A percentile compares a stretch with the other conserved stretches of the same genome.
Conservation (phyloP, 2,329 filamentous ascomycete species). For the Cercospora zeae-maydis region DNA sequence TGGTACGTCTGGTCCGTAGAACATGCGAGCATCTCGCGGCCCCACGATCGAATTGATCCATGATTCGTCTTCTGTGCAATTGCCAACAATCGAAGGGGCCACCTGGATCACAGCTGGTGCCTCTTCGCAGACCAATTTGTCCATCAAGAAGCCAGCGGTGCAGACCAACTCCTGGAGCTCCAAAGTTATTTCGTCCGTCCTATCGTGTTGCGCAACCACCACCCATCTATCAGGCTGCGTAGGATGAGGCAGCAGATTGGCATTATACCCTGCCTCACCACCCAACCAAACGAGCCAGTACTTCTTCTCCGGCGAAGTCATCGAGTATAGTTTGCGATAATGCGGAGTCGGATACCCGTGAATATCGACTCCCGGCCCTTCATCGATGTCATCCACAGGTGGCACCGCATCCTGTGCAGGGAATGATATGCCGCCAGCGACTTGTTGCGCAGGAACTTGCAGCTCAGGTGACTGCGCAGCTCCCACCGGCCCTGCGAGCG, state of each 20-base stretch:
- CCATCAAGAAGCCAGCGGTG: slow-evolving; percentile 47
- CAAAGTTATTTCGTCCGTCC: slow-evolving; percentile 15
- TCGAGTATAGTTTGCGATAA: slow-evolving; percentile 35
- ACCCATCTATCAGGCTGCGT: slow-evolving; percentile 48
- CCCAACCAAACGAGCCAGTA: slow-evolving; percentile 53
- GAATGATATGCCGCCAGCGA: not conserved
- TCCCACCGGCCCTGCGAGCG: not conserved
- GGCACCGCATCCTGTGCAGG: not conserved
- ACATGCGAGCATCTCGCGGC: slow-evolving; percentile 58
- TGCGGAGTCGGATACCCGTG: not conserved
- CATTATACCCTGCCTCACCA: slow-evolving; percentile 47
- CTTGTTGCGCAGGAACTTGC: not conserved
- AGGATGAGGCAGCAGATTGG: slow-evolving; percentile 58
- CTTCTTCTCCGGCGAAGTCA: slow-evolving; percentile 44
- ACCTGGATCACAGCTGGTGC: slow-evolving; percentile 47
- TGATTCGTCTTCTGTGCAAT: slow-evolving; percentile 46
- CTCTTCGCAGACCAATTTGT: slow-evolving; percentile 44
- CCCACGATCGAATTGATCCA: slow-evolving; percentile 49
- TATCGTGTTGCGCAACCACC: slow-evolving; percentile 40
- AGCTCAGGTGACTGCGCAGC: not conserved
- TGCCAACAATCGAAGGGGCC: slow-evolving; percentile 43
- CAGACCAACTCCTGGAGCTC: slow-evolving; percentile 47
- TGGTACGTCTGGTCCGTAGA: slow-evolving; percentile 52
- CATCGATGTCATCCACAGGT: not conserved
- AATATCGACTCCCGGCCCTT: not conserved